These are phyloP conservation scores for Acacia melanoxylon DNA, from an alignment of 306 rosid species.

Conservation along the genomic window DNA sequence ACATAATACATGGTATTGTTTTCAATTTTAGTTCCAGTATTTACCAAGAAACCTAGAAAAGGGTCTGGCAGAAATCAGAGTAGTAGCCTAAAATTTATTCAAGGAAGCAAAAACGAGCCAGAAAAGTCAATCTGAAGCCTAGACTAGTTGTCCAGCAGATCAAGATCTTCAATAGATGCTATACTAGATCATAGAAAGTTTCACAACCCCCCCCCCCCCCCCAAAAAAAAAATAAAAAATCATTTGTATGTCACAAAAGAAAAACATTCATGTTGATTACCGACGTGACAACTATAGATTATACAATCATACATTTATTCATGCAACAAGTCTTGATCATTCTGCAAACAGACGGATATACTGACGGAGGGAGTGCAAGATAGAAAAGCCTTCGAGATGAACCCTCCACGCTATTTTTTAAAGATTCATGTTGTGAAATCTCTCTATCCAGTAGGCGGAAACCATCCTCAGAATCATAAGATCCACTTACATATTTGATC, in stretches of 20 bases:
- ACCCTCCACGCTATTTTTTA: constrained; percentile 58
- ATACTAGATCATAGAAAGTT: background rate
- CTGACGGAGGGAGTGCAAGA: constrained; percentile 98
- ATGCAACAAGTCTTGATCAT: constrained; percentile 81
- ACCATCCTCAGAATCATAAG: constrained; percentile 81
- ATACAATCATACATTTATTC: constrained; percentile 72
- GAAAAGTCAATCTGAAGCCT: constrained; percentile 2
- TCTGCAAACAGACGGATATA: constrained; percentile 91
- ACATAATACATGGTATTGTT: background rate
- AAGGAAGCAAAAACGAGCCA: background rate
- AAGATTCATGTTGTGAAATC: constrained; percentile 67
- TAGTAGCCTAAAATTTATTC: background rate
- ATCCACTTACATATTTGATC: constrained; percentile 88
- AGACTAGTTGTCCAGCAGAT: constrained; percentile 1
- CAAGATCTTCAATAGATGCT: background rate
- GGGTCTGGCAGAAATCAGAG: constrained; percentile 7
- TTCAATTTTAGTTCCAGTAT: constrained; percentile 17
- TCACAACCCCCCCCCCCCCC: background rate
- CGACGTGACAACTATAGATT: constrained; percentile 20
- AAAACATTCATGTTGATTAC: background rate
- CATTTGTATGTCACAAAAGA: background rate
- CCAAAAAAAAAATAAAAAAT: background rate
- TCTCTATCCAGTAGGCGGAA: constrained; percentile 78
- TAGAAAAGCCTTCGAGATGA: constrained; percentile 88
- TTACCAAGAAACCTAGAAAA: constrained; percentile 17